phyloP scores from a whole-genome alignment of 192 early-diverging fungal species.

The Gigaspora rosea region DNA sequence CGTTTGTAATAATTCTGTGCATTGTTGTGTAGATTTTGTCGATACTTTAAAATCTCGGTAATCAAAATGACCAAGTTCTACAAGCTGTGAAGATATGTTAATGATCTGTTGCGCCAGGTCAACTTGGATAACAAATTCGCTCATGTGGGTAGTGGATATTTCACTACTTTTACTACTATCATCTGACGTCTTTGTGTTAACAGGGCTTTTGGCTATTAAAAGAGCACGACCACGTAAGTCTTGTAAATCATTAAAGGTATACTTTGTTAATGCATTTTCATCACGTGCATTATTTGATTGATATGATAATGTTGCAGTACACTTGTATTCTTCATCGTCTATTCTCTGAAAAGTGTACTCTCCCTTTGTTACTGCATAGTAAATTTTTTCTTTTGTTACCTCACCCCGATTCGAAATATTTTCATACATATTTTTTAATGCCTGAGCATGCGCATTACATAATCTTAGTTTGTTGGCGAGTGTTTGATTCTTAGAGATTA shows the following conservation, averaged over 20 bases:
- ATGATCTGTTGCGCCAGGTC: conserved; percentile 29
- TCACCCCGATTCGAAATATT: conserved; percentile 29
- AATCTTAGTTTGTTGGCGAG: conserved; percentile 11
- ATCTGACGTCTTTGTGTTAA: not conserved
- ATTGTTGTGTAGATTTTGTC: not conserved
- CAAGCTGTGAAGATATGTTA: conserved; percentile 9
- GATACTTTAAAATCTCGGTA: conserved; percentile 28
- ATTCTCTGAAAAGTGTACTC: conserved; percentile 27
- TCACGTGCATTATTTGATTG: not conserved
- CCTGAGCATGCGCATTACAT: conserved; percentile 23
- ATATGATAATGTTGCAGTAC: conserved; percentile 30
- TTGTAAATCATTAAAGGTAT: conserved; percentile 18
- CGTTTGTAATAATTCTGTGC: not conserved
- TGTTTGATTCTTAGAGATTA: not conserved
- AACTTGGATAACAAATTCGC: conserved; percentile 31
- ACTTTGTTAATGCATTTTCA: not conserved
- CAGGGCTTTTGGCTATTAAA: conserved; percentile 19
- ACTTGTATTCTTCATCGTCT: conserved; percentile 7
- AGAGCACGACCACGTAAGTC: conserved; percentile 36
- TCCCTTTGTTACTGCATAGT: conserved; percentile 18
- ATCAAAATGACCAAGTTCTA: conserved; percentile 31
- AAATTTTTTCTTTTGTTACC: conserved; percentile 29
- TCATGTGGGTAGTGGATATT: not conserved
- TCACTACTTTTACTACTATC: not conserved
- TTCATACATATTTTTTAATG: conserved; percentile 26